These are phyloP conservation scores for Microcos paniculata DNA, from an alignment of 345 rosid species.

Conservation along the genomic window DNA sequence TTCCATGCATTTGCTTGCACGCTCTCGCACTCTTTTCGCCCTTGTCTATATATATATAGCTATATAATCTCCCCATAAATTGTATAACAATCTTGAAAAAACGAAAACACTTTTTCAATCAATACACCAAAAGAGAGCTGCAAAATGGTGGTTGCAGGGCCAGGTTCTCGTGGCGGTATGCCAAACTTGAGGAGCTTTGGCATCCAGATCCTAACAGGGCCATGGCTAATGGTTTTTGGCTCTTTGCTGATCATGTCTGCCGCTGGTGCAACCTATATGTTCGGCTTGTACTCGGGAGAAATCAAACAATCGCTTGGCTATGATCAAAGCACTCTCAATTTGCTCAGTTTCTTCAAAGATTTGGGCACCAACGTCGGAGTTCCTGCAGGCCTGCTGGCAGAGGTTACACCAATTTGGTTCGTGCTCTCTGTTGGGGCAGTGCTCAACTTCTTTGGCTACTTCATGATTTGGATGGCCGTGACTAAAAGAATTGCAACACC, in stretches of 20 bases:
- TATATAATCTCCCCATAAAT: background rate
- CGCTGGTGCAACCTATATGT: slow-evolving; percentile 69
- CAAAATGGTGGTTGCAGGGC: slow-evolving; percentile 14
- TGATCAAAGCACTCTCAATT: slow-evolving; percentile 59
- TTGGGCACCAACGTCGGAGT: slow-evolving; percentile 57
- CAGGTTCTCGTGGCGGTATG: background rate
- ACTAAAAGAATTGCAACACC: slow-evolving; percentile 36
- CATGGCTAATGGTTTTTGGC: slow-evolving; percentile 65
- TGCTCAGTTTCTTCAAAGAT: slow-evolving; percentile 67
- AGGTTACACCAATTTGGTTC: slow-evolving; percentile 70
- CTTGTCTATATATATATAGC: background rate
- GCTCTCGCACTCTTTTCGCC: background rate
- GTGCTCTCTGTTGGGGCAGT: slow-evolving; percentile 53
- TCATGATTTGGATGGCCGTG: slow-evolving; percentile 75
- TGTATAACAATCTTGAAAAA: background rate
- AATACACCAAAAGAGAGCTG: background rate
- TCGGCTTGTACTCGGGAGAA: slow-evolving; percentile 44
- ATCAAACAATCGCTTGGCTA: slow-evolving; percentile 43
- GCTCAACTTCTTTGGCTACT: slow-evolving; percentile 60
- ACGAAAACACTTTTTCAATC: background rate
- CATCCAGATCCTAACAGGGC: slow-evolving; percentile 24
- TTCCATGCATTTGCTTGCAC: too few relatives aligned
- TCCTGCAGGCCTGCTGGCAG: slow-evolving; percentile 57
- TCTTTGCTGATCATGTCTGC: slow-evolving; percentile 58
- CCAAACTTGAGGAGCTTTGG: slow-evolving; percentile 6